These are phyloP conservation scores for Ustilago shanxiensis DNA, from an alignment of 1,284 basidiomycete species.

Conservation along the genomic window DNA sequence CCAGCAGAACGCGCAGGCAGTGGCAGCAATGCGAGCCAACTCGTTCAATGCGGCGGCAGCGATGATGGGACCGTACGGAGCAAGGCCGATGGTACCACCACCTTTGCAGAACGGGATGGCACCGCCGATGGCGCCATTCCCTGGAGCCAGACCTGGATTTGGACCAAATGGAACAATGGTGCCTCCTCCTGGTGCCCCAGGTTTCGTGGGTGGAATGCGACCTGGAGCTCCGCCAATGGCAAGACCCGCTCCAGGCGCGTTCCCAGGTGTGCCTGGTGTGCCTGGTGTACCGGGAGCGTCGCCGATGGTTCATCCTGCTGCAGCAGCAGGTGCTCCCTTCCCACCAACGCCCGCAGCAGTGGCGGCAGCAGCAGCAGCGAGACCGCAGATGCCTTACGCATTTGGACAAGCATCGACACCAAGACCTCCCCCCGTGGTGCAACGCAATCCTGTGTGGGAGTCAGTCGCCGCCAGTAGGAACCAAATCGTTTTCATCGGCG, in stretches of 20 bases:
- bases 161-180: constrained; percentile 43
- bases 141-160: constrained; percentile 40
- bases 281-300: constrained; percentile 10
- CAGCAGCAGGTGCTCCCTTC: constrained; percentile 20
- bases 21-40: constrained; percentile 50
- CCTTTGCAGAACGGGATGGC: constrained; percentile 42
- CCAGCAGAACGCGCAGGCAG: constrained; percentile 47
- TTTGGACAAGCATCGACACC: constrained; percentile 46
- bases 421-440: constrained; percentile 45
- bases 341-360: constrained; percentile 10
- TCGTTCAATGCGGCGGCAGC: constrained; percentile 47
- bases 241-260: constrained; percentile 26
- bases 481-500: constrained; percentile 67
- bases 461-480: constrained; percentile 62
- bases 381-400: constrained; percentile 52
- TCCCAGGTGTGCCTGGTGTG: constrained; percentile 24
- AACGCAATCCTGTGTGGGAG: constrained; percentile 66
- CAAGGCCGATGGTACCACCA: constrained; percentile 18
- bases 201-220: constrained; percentile 20
- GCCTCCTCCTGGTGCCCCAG: constrained; percentile 27
- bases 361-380: constrained; percentile 9
- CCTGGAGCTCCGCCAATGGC: constrained; percentile 36
- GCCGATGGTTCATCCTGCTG: constrained; percentile 34
- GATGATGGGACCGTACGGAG: constrained; percentile 38
- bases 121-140: constrained; percentile 35